Evolutionary conservation across 2,329 filamentous ascomycete species (phyloP).

Genomic region (Teratosphaeria epicoccoides): DNA sequence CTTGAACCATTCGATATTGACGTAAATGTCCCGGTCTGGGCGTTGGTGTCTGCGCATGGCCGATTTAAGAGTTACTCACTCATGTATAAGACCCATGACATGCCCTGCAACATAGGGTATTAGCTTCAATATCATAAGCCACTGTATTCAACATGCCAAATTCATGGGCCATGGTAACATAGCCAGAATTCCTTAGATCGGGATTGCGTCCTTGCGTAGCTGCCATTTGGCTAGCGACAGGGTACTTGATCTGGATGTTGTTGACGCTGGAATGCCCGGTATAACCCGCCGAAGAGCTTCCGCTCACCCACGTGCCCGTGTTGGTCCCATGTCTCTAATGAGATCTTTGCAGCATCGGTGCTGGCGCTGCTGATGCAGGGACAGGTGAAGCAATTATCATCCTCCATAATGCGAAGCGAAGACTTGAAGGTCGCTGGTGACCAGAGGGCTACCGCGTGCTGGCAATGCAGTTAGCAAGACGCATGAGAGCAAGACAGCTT

Average conservation of each 20-base stretch:
- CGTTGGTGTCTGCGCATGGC: not conserved
- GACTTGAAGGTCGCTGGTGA: not conserved
- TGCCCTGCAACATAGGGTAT: not conserved
- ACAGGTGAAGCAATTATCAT: not conserved
- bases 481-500: not conserved
- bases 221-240: not conserved
- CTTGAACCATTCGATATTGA: not conserved
- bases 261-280: not conserved
- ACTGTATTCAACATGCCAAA: not conserved
- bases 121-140: no score
- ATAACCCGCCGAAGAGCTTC: not conserved
- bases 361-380: not conserved
- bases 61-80: not conserved
- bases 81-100: not conserved
- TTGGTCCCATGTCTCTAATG: not conserved
- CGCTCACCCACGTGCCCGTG: not conserved
- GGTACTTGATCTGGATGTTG: not conserved
- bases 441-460: not conserved
- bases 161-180: not conserved
- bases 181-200: not conserved
- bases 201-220: not conserved
- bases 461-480: not conserved
- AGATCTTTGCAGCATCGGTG: not conserved
- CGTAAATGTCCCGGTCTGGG: not conserved
- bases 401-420: not conserved